Base-by-base conservation (phyloP, 495 filamentous ascomycete genomes). In the Polyplosphaeria fusca region DNA sequence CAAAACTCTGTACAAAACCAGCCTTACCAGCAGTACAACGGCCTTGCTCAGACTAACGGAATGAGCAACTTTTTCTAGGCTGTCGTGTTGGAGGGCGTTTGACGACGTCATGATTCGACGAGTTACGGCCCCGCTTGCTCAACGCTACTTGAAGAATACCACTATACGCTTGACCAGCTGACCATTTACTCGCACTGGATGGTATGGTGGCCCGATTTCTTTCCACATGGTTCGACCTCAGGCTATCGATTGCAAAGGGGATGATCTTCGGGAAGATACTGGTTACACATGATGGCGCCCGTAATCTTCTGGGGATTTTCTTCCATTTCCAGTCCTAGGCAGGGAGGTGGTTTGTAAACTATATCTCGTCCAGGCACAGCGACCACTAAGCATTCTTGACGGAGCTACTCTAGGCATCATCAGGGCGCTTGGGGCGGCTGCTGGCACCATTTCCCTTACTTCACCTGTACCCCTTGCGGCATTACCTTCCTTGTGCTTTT, bases 1-100 rank as follows among this genome's bases (percentile, higher is more conserved):
- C 63, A 66, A 41, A 61, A 66, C 39, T 54, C 63, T 62, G 63
- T 66, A 56, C 58, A 66, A 26, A 49, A 61, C 52, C 50, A 42
- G 26, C 26, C 37, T 13, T 62, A 56, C 47, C 59, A 45, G 38
- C 52, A 56, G 39, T 51, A 49, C 42, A n/a, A n/a, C n/a, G 49
- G 47, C 18, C 35, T 50, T 19, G 43, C 50, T 30, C 59, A 56
- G 38, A 27, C 51, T 39, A 60, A 53, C 24, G 56, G 56, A 20
- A 46, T 44, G 30, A 52, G 58, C 47, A 47, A 47, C 52, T 62
- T 52, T 25, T 62, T 56, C 59, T 62, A 54, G 47, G 38, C 28
- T 20, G 24, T 24, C 26, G 45, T 19, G 25, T 25, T 23, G 11
- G 39, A 18, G n/a, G 23, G 13, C 39, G 30, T n/a, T 32, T 53